Evolutionary conservation across 2,329 filamentous ascomycete species (phyloP).

Genomic region (Ceratocystis diversiconidia): DNA sequence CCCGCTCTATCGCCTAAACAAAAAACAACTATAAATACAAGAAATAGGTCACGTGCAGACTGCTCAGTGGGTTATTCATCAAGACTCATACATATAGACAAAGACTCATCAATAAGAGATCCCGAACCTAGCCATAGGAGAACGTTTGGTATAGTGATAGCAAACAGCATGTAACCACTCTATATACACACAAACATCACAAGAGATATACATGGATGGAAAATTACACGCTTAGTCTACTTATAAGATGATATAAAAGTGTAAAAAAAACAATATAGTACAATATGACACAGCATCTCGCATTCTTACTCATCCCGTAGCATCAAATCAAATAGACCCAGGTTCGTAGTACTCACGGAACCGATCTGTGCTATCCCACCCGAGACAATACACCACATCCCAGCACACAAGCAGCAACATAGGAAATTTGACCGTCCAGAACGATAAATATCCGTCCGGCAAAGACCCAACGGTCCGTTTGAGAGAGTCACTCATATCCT

Average conservation of each 20-base stretch:
- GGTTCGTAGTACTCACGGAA: slow-evolving; percentile 60
- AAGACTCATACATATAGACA: too few relatives aligned
- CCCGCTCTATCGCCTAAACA: too few relatives aligned
- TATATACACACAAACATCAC: too few relatives aligned
- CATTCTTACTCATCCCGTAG: neutral
- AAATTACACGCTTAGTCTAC: neutral
- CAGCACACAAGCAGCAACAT: slow-evolving; percentile 66
- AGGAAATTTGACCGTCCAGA: slow-evolving; percentile 72
- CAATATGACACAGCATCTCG: neutral
- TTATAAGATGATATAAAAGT: neutral
- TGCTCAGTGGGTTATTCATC: too few relatives aligned
- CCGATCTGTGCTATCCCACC: slow-evolving; percentile 47
- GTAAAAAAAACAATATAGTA: neutral
- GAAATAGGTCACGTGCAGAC: too few relatives aligned
- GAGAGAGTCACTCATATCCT: slow-evolving; percentile 77
- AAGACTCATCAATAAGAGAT: too few relatives aligned
- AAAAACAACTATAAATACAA: too few relatives aligned
- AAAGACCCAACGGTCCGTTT: slow-evolving; percentile 55
- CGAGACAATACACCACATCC: slow-evolving; percentile 53
- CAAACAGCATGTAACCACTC: too few relatives aligned
- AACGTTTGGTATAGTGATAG: too few relatives aligned
- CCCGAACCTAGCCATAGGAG: too few relatives aligned
- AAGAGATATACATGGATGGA: neutral
- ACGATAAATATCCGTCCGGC: slow-evolving; percentile 67
- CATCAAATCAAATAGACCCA: slow-evolving; percentile 20